Evolutionary conservation across 768 basidiomycete species (phyloP).

Genomic region (Podaxis pistillaris): DNA sequence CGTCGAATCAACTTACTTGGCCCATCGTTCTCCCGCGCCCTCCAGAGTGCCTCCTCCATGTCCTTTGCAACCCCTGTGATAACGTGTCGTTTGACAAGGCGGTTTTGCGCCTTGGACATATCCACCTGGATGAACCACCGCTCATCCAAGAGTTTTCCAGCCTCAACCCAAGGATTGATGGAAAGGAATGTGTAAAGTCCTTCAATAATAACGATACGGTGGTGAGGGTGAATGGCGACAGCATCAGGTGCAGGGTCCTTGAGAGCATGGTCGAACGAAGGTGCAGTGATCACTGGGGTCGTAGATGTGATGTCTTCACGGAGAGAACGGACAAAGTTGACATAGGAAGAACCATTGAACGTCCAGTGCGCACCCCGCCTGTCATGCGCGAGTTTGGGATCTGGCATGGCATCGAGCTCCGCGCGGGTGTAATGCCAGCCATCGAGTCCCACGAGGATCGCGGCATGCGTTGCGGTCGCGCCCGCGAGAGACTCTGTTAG

Average conservation of each 20-base stretch:
- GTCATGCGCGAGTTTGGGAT: slow-evolving; percentile 77
- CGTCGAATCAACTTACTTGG: slow-evolving; percentile 50
- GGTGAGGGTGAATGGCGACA: slow-evolving; percentile 52
- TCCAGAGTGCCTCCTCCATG: slow-evolving; percentile 60
- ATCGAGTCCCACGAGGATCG: slow-evolving; percentile 77
- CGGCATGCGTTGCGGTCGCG: slow-evolving; percentile 26
- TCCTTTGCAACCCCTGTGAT: slow-evolving; percentile 70
- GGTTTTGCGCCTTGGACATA: slow-evolving; percentile 47
- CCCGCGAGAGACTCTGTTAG: slow-evolving; percentile 44
- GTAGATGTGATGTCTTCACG: slow-evolving; percentile 27
- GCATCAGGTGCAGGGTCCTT: slow-evolving; percentile 79
- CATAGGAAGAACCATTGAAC: slow-evolving; percentile 76
- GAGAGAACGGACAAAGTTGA: slow-evolving; percentile 60
- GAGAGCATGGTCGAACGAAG: slow-evolving; percentile 82
- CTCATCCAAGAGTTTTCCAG: slow-evolving; percentile 67
- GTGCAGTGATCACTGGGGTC: slow-evolving; percentile 52
- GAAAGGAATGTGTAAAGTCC: slow-evolving; percentile 84
- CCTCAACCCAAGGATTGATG: slow-evolving; percentile 70
- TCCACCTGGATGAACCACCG: slow-evolving; percentile 73
- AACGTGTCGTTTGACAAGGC: slow-evolving; percentile 76
- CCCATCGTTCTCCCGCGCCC: slow-evolving; percentile 76
- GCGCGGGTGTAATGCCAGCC: slow-evolving; percentile 90
- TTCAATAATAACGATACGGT: slow-evolving; percentile 84
- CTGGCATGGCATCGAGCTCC: slow-evolving; percentile 71
- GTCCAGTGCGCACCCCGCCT: slow-evolving; percentile 89